Base-by-base conservation (phyloP, 345 rosid genomes). In the Brassica incana region DNA sequence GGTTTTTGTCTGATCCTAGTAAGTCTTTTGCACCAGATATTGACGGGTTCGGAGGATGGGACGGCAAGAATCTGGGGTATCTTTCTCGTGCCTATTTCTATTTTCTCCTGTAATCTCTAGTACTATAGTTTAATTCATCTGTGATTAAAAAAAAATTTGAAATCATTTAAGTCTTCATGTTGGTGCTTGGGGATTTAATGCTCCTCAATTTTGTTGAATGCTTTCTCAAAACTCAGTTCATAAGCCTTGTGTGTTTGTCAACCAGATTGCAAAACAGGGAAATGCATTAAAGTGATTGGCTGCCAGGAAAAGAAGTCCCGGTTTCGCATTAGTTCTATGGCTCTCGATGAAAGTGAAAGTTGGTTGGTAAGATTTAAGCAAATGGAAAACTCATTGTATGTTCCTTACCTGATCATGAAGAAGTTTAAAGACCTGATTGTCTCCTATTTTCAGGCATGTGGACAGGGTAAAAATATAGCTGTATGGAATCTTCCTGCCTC, bases 11-110 rank as follows among this genome's bases (percentile, higher is more conserved):
- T 72, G 33, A 72, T 43, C 32, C 5, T 74, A 23, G 65, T 77
- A 68, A 40, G 65, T 73, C 60, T 79, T 54, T 80, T 71, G 15
- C 25, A 64, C 78, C 91, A 93, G 98, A 88, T 95, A 63, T 77
- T 95, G 83, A 93, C 97, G 73, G 97, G 98, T 75, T 95, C 99
- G 4, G 99, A 95, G 85, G 99, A 95, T 87, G 98, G 99, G 65
- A 90, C 96, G 77, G 94, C 92, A 81, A 81, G 95, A 78, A 81
- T 95, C 50, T 95, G 99, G 99, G 99, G 99, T 95, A 95, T 77
- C 5, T 58, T 71, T 5, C 71, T 63, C 18, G 0, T 3, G 29
- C 16, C 27, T 48, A 27, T n/a, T 70, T 29, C 25, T 52, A 35
- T 29, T 18, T 38, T 5, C 8, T 58, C 20, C 72, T 70, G 38